Evolutionary conservation across 2,329 filamentous ascomycete species (phyloP), one percentile per base, ranked within the genome.

Genomic region (Ophiostoma sp.): DNA sequence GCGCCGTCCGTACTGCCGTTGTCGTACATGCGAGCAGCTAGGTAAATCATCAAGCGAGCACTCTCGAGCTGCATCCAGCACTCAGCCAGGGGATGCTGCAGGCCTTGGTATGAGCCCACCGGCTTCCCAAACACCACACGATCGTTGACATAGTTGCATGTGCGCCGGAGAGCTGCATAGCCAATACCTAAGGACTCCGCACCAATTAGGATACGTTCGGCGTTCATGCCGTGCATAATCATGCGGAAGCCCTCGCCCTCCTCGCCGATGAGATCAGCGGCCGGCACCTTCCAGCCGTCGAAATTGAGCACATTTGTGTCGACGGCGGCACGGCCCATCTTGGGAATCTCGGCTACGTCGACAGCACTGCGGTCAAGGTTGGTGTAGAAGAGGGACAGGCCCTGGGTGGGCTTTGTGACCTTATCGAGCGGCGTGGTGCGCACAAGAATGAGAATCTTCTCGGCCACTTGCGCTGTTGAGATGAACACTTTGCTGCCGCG

Each of bases 301-400:
- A 97, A 96, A 81, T 96, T 96, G 1, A 97, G 91, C 79, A 96
- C 92, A 77, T 97, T 97, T 0, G 93, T 92, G 78, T 96, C 93
- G 0, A 97, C 89, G 0, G 93, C 92, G 11, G 92, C 85, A 0
- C 93, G 92, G 9, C 94, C 94, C 93, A 97, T 96, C 80, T 97
- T 97, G 81, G 88, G 90, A 77, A 97, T 97, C 78, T 84, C 89
- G 59, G 88, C 89, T 79, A 66, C 39, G 15, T 66, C 61, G 61
- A 66, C 61, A 12, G 15, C 61, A 6, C 39, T 45, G 19, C 61
- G n/a, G 36, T 66, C 61, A 2, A 66, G 36, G 61, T 66, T 39
- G 11, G 61, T 66, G 36, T 66, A 66, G 36, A 66, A 66, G 61
- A 96, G 84, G 11, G 91, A 88, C 0, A 95, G 83, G 0, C 87